phyloP scores from a whole-genome alignment of 2,329 filamentous ascomycete genomes.

The Hypomyces rosellus region DNA sequence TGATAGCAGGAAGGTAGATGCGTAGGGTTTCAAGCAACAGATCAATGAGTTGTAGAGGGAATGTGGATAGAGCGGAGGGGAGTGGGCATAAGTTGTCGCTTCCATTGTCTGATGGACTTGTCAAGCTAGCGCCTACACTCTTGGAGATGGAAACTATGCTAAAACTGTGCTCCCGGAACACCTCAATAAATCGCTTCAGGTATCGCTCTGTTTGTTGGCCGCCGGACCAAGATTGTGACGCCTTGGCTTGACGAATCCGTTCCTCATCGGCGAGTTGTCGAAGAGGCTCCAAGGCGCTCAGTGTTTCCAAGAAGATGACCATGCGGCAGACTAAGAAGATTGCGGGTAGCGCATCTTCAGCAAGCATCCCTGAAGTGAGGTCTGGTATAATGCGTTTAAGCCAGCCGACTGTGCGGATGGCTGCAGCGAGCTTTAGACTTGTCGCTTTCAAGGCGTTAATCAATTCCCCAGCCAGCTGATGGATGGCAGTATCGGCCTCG shows the following conservation, averaged over 20 bases:
- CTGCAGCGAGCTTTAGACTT: slow-evolving; percentile 78
- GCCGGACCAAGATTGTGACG: slow-evolving; percentile 48
- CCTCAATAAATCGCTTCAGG: slow-evolving; percentile 91
- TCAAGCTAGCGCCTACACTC: slow-evolving; percentile 57
- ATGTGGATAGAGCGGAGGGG: slow-evolving; percentile 73
- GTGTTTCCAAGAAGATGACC: slow-evolving; percentile 68
- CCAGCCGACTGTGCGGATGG: slow-evolving; percentile 88
- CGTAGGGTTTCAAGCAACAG: slow-evolving; percentile 72
- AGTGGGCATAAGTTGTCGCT: slow-evolving; percentile 47
- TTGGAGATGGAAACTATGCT: slow-evolving; percentile 91
- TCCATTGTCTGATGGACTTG: slow-evolving; percentile 12
- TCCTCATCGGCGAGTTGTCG: slow-evolving; percentile 88
- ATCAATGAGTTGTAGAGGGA: slow-evolving; percentile 75
- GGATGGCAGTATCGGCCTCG: slow-evolving; percentile 83
- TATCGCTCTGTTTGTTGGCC: slow-evolving; percentile 93
- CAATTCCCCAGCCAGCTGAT: slow-evolving; percentile 78
- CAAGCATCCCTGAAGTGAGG: slow-evolving; percentile 35
- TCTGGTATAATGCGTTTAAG: slow-evolving; percentile 81
- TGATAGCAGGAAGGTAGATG: slow-evolving; percentile 72
- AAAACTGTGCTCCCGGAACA: slow-evolving; percentile 96
- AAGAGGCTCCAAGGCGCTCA: slow-evolving; percentile 78
- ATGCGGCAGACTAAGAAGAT: slow-evolving; percentile 85
- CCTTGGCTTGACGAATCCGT: slow-evolving; percentile 41
- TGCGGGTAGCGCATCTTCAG: slow-evolving; percentile 67
- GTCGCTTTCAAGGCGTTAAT: slow-evolving; percentile 70